Percentiles rank a stretch among this genome's conserved stretches.
Evolutionary conservation across 169 alveolate genomes (phyloP).

Genomic region (Cryptosporidium sp.): DNA sequence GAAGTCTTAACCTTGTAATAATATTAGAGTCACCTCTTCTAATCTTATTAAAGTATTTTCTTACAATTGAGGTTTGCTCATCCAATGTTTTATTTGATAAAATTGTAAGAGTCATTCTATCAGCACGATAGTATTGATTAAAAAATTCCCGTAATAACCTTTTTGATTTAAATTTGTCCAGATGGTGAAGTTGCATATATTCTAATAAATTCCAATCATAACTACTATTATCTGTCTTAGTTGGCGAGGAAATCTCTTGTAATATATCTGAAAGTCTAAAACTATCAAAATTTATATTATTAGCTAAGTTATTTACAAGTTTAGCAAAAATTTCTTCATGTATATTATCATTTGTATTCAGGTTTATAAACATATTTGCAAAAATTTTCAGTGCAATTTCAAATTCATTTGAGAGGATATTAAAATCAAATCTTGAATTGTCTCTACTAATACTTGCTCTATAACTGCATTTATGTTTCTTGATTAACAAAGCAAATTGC

Average conservation of each 20-base stretch:
- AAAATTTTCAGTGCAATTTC: slow-evolving; percentile 37
- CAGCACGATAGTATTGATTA: slow-evolving; percentile 34
- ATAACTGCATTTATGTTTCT: background rate
- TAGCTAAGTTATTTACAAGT: background rate
- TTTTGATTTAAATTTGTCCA: slow-evolving; percentile 1
- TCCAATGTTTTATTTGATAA: slow-evolving; percentile 30
- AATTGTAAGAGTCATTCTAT: slow-evolving; percentile 49
- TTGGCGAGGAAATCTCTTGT: background rate
- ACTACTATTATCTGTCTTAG: background rate
- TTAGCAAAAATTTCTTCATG: background rate
- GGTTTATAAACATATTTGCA: slow-evolving; percentile 28
- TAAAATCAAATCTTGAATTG: background rate
- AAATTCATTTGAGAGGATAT: background rate
- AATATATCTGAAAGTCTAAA: slow-evolving; percentile 29
- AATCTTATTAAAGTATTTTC: slow-evolving; percentile 18
- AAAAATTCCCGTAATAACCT: slow-evolving; percentile 14
- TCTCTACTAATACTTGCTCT: slow-evolving; percentile 19
- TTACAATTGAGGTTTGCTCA: slow-evolving; percentile 22
- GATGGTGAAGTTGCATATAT: background rate
- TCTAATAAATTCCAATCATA: slow-evolving; percentile 16
- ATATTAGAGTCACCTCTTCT: slow-evolving; percentile 3
- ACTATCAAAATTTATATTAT: background rate
- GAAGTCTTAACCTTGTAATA: slow-evolving; percentile 7
- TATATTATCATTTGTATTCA: background rate
- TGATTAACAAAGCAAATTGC: background rate